Evolutionary conservation across 164 flowering plant genomes (phyloP).

Genomic region (Protea cynaroides): DNA sequence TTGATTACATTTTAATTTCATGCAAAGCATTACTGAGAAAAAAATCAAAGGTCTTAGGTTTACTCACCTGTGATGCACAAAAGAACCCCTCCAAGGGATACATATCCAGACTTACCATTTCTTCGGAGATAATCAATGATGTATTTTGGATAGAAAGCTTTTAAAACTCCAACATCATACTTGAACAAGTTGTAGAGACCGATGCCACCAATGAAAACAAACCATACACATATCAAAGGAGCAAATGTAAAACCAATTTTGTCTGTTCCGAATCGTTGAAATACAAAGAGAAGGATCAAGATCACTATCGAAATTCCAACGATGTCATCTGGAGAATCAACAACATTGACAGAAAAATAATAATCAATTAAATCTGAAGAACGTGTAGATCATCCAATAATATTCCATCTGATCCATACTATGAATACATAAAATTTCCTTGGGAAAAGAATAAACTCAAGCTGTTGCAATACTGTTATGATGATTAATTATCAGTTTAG

Average conservation of each 20-base stretch:
- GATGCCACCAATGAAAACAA: conserved; percentile 43
- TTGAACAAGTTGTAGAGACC: no score
- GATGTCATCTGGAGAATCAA: conserved; percentile 41
- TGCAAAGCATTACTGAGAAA: background rate
- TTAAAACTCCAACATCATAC: conserved; percentile 37
- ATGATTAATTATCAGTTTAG: no score
- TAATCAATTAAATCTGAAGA: background rate
- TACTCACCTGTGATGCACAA: conserved; percentile 56
- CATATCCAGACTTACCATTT: no score
- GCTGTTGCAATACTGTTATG: no score
- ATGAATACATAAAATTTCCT: background rate
- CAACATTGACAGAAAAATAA: no score
- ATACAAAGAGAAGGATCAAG: conserved; percentile 47
- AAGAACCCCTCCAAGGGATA: no score
- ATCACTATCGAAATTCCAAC: conserved; percentile 60
- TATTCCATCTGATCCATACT: background rate
- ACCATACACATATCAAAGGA: conserved; percentile 65
- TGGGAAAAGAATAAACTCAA: background rate
- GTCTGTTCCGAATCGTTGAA: conserved; percentile 75
- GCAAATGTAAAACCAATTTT: conserved; percentile 74
- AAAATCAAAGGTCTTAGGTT: background rate
- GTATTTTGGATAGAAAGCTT: no score
- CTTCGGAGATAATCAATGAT: no score
- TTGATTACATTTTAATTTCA: background rate
- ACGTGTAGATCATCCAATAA: background rate